Evolutionary conservation across 805 yeast species (phyloP).

Genomic region (Metschnikowia hibisci): DNA sequence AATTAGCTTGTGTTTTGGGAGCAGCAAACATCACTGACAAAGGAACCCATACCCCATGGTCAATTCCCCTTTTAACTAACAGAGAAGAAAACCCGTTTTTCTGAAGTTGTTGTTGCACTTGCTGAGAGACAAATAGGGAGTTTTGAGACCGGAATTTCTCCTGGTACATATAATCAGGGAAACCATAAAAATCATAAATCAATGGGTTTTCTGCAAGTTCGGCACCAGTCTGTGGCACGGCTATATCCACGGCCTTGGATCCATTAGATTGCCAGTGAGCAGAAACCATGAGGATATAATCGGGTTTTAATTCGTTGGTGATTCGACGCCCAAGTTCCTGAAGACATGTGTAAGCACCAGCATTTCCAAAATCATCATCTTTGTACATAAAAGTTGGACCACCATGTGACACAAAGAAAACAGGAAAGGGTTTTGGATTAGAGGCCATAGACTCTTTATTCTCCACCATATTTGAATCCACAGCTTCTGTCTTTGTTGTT

Average conservation of each 20-base stretch:
- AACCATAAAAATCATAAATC: constrained; percentile 73
- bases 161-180: constrained; percentile 60
- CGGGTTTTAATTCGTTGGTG: constrained; percentile 51
- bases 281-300: constrained; percentile 60
- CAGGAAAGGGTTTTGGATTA: constrained; percentile 43
- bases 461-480: not conserved
- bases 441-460: not conserved
- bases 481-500: not conserved
- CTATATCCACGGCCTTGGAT: constrained; percentile 44
- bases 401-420: constrained; percentile 75
- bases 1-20: constrained; percentile 13
- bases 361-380: constrained; percentile 46
- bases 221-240: constrained; percentile 32
- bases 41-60: constrained; percentile 85
- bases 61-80: constrained; percentile 60
- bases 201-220: constrained; percentile 46
- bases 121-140: constrained; percentile 40
- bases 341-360: constrained; percentile 59
- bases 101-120: constrained; percentile 40
- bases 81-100: constrained; percentile 42
- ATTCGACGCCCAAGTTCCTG: constrained; percentile 50
- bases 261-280: constrained; percentile 71
- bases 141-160: constrained; percentile 56
- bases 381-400: constrained; percentile 73
- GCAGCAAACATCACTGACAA: constrained; percentile 60